Evolutionary conservation across 495 filamentous ascomycete genomes (phyloP).

Genomic region (Penicillium cosmopolitanum): DNA sequence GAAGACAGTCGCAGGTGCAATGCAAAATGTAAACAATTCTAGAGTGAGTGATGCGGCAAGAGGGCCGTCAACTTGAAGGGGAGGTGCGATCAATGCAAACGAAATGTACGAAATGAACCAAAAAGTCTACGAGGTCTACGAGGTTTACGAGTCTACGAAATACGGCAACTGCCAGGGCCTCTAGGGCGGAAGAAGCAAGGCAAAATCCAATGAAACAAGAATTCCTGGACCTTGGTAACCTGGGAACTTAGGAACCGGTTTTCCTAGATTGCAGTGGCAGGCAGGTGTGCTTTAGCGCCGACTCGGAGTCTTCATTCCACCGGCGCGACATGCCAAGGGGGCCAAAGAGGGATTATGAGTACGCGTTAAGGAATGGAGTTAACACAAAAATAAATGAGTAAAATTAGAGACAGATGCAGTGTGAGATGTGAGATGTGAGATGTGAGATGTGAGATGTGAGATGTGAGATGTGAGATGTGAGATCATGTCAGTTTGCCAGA

Average conservation of each 20-base stretch:
- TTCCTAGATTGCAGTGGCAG: constrained; percentile 25
- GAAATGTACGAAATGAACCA: too few species aligned
- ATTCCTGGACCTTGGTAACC: constrained; percentile 20
- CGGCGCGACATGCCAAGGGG: constrained; percentile 13
- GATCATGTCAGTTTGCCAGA: not conserved
- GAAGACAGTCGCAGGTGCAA: not conserved
- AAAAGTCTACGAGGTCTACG: too few species aligned
- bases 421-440: not conserved
- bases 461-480: not conserved
- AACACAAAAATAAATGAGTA: not conserved
- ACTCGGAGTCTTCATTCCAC: constrained; percentile 10
- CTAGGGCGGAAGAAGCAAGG: not conserved
- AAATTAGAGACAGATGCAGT: not conserved
- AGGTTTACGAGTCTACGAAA: not conserved
- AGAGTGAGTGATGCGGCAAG: not conserved
- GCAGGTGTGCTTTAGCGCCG: constrained; percentile 9
- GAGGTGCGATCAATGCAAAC: not conserved
- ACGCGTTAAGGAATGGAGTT: constrained; percentile 6
- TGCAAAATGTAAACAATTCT: too few species aligned
- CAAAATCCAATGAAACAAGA: constrained; percentile 4
- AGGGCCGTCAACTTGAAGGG: not conserved
- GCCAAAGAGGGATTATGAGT: not conserved
- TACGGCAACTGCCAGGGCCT: not conserved
- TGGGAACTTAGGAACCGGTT: constrained; percentile 25
- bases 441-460: not conserved